Evolutionary conservation across 805 yeast species (phyloP).

Genomic region (Starmerella bacillaris): DNA sequence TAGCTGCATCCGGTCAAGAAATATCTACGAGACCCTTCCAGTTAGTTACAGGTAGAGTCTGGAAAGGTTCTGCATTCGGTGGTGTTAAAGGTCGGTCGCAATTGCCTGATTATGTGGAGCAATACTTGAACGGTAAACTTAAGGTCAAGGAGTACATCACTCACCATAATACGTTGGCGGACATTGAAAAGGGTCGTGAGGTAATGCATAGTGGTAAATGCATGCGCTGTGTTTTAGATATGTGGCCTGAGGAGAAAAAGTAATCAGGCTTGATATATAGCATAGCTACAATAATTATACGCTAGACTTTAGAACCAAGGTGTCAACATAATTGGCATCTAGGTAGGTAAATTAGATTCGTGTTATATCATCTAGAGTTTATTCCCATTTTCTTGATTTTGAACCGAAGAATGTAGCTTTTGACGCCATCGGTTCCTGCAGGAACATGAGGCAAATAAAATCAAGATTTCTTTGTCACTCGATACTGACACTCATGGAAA

Average conservation of each 20-base stretch:
- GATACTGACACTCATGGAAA: no score
- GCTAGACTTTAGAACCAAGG: no score
- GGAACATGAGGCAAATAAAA: no score
- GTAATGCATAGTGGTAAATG: slow-evolving; percentile 90
- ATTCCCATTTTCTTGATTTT: no score
- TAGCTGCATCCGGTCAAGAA: slow-evolving; percentile 96
- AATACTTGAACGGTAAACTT: slow-evolving; percentile 60
- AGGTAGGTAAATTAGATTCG: no score
- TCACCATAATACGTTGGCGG: slow-evolving; percentile 58
- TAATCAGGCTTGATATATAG: no score
- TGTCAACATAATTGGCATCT: no score
- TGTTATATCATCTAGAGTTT: no score
- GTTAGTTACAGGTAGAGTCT: slow-evolving; percentile 94
- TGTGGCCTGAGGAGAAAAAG: no score
- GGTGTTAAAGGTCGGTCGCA: slow-evolving; percentile 96
- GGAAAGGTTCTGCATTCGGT: slow-evolving; percentile 99
- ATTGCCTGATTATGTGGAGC: slow-evolving; percentile 76
- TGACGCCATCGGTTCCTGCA: no score
- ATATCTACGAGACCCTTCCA: slow-evolving; percentile 96
- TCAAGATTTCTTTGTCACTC: no score
- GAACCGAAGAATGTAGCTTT: no score
- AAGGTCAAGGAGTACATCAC: slow-evolving; percentile 93
- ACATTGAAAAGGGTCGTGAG: slow-evolving; percentile 77
- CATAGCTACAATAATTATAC: neutral
- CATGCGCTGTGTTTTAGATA: slow-evolving; percentile 59